Conservation (phyloP, 441 rosid genomes). For the Manihot esculenta region DNA sequence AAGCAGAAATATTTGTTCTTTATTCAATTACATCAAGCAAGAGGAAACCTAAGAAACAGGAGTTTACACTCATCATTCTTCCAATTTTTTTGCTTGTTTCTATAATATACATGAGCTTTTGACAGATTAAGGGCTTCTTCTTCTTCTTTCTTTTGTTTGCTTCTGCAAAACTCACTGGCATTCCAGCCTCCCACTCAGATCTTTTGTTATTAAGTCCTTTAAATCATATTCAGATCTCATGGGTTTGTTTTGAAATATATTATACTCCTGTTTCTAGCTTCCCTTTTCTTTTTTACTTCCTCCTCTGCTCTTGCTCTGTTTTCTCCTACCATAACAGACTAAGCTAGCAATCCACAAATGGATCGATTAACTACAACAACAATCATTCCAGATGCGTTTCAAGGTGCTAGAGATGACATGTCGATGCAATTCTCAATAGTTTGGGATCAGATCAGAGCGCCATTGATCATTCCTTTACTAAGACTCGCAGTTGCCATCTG, state of each 20-base stretch:
- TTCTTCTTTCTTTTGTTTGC: neutral
- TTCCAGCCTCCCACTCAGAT: no score
- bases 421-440: slow-evolving; percentile 50
- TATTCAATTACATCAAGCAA: neutral
- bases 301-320: slow-evolving; percentile 24
- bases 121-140: slow-evolving; percentile 6
- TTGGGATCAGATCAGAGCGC: slow-evolving; percentile 69
- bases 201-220: slow-evolving; percentile 14
- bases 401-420: slow-evolving; percentile 55
- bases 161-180: slow-evolving; percentile 17
- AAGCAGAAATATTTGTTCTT: neutral
- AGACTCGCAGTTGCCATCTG: slow-evolving; percentile 57
- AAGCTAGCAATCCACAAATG: slow-evolving; percentile 33
- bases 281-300: neutral
- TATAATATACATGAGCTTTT: slow-evolving; percentile 29
- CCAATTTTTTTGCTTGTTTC: neutral
- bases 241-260: slow-evolving; percentile 5
- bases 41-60: neutral
- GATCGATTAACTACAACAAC: slow-evolving; percentile 43
- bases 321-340: neutral
- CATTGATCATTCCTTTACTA: slow-evolving; percentile 71
- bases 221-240: slow-evolving; percentile 35
- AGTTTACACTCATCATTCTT: no score
- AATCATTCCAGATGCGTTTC: slow-evolving; percentile 48
- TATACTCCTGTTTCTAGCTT: slow-evolving; percentile 7